Percentiles rank a stretch among this genome's conserved stretches.
These are phyloP conservation scores for Tripterygium wilfordii DNA, from an alignment of 177 flowering plant genomes.

Conservation along the genomic window DNA sequence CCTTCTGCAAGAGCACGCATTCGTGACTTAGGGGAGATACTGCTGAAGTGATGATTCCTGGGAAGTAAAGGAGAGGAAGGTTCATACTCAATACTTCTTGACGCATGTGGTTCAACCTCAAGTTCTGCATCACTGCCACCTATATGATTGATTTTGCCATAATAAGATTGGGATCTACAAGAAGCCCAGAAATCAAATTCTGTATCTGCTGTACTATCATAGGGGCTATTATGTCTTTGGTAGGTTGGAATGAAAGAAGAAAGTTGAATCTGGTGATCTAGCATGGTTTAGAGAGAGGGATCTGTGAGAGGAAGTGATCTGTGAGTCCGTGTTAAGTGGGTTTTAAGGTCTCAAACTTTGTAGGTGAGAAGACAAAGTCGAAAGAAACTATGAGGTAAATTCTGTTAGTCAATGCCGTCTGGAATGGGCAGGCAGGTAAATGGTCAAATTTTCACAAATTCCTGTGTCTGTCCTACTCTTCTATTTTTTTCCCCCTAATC, in stretches of 20 bases:
- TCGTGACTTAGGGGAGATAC: slow-evolving; percentile 26
- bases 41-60: slow-evolving; percentile 12
- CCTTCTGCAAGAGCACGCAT: slow-evolving; percentile 47
- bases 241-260: neutral
- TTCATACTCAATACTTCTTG: slow-evolving; percentile 13
- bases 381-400: too few species aligned
- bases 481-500: too few species aligned
- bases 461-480: slow-evolving; percentile 12
- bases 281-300: too few species aligned
- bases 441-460: slow-evolving; percentile 3
- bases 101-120: slow-evolving; percentile 3
- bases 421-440: neutral
- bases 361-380: too few species aligned
- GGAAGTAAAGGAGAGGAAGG: slow-evolving; percentile 23
- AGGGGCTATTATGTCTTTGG: neutral
- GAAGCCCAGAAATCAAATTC: slow-evolving; percentile 15
- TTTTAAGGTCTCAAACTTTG: too few species aligned
- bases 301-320: too few species aligned
- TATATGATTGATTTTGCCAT: neutral
- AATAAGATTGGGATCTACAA: neutral
- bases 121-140: slow-evolving; percentile 10
- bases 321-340: too few species aligned
- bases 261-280: neutral
- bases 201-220: neutral
- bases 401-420: slow-evolving; percentile 28